A percentile compares a stretch with the other conserved stretches of the same genome.
Conservation (phyloP, 371 early-diverging fungal species). For the Mucor velutinosus region DNA sequence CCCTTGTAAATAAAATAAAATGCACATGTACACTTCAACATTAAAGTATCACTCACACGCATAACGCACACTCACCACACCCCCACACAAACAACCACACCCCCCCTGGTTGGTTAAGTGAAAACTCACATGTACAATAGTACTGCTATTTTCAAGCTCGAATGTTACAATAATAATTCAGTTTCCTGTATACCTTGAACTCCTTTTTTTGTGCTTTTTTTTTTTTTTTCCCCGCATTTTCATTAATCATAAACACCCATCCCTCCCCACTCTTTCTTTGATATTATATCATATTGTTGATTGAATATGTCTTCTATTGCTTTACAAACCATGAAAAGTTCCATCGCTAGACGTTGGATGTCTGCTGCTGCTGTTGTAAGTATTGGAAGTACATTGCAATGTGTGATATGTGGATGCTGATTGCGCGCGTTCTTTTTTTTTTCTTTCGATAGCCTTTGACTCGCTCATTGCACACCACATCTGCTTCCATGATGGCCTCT, state of each 20-base stretch:
- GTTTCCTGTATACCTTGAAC: background rate
- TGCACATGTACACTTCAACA: background rate
- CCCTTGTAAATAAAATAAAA: background rate
- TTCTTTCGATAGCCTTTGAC: slow-evolving; percentile 35
- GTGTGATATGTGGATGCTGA: background rate
- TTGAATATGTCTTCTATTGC: slow-evolving; percentile 25
- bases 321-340: slow-evolving; percentile 19
- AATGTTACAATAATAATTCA: slow-evolving; percentile 1
- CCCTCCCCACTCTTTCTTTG: slow-evolving; percentile 6
- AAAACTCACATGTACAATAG: background rate
- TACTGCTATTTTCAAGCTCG: background rate
- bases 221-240: slow-evolving; percentile 8
- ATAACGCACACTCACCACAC: slow-evolving; percentile 3
- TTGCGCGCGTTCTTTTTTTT: background rate
- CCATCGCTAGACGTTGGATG: slow-evolving; percentile 23
- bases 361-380: slow-evolving; percentile 20
- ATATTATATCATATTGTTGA: background rate
- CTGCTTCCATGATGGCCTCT: slow-evolving; percentile 42
- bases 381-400: background rate
- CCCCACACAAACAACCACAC: background rate
- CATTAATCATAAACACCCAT: slow-evolving; percentile 1
- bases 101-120: background rate
- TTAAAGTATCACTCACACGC: too few species aligned
- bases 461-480: slow-evolving; percentile 41
- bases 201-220: slow-evolving; percentile 8